Base-by-base conservation (phyloP, 2,329 filamentous ascomycete genomes). In the Neonectria faginata region DNA sequence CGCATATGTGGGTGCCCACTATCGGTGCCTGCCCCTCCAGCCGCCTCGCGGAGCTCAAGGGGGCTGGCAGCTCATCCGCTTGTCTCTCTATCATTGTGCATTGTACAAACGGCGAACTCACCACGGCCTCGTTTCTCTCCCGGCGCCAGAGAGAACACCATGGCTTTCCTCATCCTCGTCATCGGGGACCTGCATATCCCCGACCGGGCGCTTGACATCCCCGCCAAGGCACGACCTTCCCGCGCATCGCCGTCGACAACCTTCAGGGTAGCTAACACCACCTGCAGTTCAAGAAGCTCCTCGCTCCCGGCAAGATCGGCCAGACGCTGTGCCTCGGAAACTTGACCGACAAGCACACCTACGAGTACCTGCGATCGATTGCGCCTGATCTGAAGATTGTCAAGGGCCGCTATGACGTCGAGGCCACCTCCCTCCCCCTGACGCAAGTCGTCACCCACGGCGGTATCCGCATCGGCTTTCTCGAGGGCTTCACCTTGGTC, bases 131-230 rank as follows among this genome's bases (percentile, higher is more conserved):
- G 57, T 65, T 67, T 67, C 69, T 72, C 69, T 66, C 56, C n/a
- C 65, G 51, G 61, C 55, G 25, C 41, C 22, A 64, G 60, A 65
- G 71, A 69, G 63, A 64, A 68, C 67, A 91, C 89, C 85, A 93
- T 95, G 84, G 93, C 93, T 69, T 93, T 95, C 81, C 86, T 97
- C 72, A 94, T 97, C 77, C 88, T 97, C 77, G 93, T 96, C 77
- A 93, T 97, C 73, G 93, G 93, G 79, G 94, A 97, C 83, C 88
- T 97, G 59, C 94, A 97, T 83, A 97, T 97, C 81, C 94, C 94
- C 74, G 94, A 97, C 81, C 87, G 94, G 78, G 94, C 93, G 73
- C 89, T 96, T 69, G 94, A 97, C 79, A 94, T 97, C 75, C 94
- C 94, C 64, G 86, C 91, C 79, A 97, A 97, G 89, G 93, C 94